Conservation (phyloP, 2,329 filamentous ascomycete species). For the Aspergillus hortae region DNA sequence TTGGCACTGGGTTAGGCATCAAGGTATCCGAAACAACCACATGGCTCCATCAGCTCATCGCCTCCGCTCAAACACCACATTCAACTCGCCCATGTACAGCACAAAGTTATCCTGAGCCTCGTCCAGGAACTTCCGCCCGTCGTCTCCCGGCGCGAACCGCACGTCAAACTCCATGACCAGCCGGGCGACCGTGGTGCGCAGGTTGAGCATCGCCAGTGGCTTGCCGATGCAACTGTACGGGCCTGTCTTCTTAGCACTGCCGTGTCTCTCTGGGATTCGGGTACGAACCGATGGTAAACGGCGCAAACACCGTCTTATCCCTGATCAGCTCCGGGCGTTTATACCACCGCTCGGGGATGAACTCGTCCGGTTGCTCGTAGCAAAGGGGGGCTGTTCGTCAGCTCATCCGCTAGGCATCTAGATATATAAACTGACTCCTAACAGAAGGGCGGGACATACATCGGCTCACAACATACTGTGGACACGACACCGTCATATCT, state of each 20-base stretch:
- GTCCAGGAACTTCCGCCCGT: constrained; percentile 27
- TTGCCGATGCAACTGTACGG: constrained; percentile 37
- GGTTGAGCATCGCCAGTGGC: constrained; percentile 34
- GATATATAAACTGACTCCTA: too few relatives aligned
- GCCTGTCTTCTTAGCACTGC: constrained; percentile 13
- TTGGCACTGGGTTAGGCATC: background rate
- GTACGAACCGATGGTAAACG: constrained; percentile 27
- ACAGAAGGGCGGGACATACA: constrained; percentile 10
- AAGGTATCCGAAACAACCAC: background rate
- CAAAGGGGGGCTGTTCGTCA: constrained; percentile 17
- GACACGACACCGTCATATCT: constrained; percentile 19
- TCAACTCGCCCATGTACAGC: constrained; percentile 16
- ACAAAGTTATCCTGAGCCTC: constrained; percentile 38
- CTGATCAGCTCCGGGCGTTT: constrained; percentile 30
- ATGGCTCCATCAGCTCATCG: background rate
- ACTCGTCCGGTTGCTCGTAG: constrained; percentile 23
- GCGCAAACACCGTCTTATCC: constrained; percentile 31
- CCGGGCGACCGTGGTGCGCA: constrained; percentile 32
- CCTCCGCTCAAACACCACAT: constrained; percentile 13
- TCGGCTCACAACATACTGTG: constrained; percentile 20
- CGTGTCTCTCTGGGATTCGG: too few relatives aligned
- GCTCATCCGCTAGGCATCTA: too few relatives aligned
- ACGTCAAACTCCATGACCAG: constrained; percentile 36
- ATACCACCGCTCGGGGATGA: constrained; percentile 33
- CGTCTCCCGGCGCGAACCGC: constrained; percentile 33